Base-by-base conservation (phyloP, 352 stramenopile species). In the Phytopythium ostracodes region DNA sequence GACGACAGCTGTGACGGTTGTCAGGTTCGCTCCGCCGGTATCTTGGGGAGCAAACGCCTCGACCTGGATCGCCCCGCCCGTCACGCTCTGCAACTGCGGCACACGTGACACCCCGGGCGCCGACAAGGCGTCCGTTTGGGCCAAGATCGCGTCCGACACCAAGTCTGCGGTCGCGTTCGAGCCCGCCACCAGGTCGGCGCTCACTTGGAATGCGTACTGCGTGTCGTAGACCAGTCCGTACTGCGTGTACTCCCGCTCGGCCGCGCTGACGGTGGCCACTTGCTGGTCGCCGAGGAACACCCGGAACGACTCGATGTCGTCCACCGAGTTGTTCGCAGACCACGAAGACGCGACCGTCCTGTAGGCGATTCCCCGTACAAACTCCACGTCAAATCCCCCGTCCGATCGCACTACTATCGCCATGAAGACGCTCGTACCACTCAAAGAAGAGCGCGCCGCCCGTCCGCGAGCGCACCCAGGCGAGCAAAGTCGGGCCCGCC, bases 201-300 rank as follows among this genome's bases (percentile, higher is more conserved):
- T 63, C 10, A 81, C 31, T 44, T 73, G 63, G 10, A 82, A 52
- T 12, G 52, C 38, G 63, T 84, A 77, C 18, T 58, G 25, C 11
- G 77, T 81, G 47, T 79, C 69, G 59, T 67, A 67, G 0, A 17
- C 27, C 20, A 87, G 59, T 59, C 72, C 75, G 50, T 67, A 75
- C 14, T 79, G 29, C 6, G 65, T 64, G 54, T 73, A 87, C 24
- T 38, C 24, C 7, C 25, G 62, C 22, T 24, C 49, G 7, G 53
- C 38, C 17, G 56, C 5, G 14, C 4, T 31, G 15, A 60, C 42
- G 7, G 25, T 53, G 6, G 1, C 66, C 14, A 52, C 62, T 38
- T 73, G 33, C 12, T 66, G n/a, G 29, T 61, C 64, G 27, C 69
- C 43, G n/a, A 79, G n/a, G 25, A 68, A 22, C 18, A 84, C 51